Evolutionary conservation across 2,329 filamentous ascomycete genomes (phyloP), one percentile per base, ranked within the genome.

Genomic region (Incumbomyces delicatus): DNA sequence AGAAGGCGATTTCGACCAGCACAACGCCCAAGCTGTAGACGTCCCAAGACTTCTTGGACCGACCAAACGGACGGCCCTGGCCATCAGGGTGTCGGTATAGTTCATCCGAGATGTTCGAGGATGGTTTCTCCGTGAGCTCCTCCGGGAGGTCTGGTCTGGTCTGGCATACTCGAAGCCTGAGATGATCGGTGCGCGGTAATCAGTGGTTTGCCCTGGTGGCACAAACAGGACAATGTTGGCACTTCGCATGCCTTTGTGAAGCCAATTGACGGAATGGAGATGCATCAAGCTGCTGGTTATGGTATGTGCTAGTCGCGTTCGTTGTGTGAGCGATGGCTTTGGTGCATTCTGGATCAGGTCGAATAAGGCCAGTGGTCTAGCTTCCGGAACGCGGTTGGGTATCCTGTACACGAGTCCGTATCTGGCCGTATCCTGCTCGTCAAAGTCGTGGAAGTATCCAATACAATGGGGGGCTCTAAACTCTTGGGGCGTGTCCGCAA

Each of bases 181-280:
- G 33, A 77, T 61, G 49, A 66, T 70, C 0, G 72, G 73, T 10
- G 48, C 39, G 16, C 35, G 10, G 22, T 7, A 17, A 10, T 42
- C 16, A 16, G 16, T 13, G 38, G 22, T 48, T 6, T 22, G n/a
- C 14, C 13, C 14, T 29, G 61, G 61, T 22, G 35, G 30, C 33
- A 30, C 6, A 56, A 75, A 76, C 58, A 78, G 76, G 10, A 78
- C 57, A 27, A 78, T 65, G 54, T 75, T 77, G 46, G 73, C 63
- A 48, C 68, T 71, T 11, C 74, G 70, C 4, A 78, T 63, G n/a
- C 73, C 74, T 53, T 79, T 78, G 63, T 78, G 75, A 5, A 78
- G 64, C 75, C 74, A 78, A 50, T 75, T 70, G 1, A 76, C 73
- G 2, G 72, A 67, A 54, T 78, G 75, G 0, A 78, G 65, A 46